These are phyloP conservation scores for Funneliformis caledonium DNA, from an alignment of 371 early-diverging fungal species.

Conservation along the genomic window DNA sequence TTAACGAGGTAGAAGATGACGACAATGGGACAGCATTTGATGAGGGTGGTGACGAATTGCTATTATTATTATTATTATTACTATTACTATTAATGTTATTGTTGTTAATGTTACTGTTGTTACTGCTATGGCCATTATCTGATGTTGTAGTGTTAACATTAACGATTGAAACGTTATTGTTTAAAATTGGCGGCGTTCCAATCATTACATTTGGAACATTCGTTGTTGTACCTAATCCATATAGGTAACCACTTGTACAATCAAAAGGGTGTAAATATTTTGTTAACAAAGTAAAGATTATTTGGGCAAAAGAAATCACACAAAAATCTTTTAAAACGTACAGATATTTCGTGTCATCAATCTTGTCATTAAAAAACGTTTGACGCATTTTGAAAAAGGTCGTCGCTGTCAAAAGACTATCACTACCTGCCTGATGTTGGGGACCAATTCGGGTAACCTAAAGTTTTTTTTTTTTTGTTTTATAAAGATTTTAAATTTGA, in stretches of 20 bases:
- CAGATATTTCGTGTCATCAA: conserved; percentile 93
- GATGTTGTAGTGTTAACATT: background rate
- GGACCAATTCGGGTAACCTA: conserved; percentile 93
- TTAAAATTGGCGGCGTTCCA: conserved; percentile 22
- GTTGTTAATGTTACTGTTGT: too few species aligned
- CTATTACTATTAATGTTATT: background rate
- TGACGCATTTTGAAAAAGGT: conserved; percentile 98
- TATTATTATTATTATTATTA: conserved; percentile 11
- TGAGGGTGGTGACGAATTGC: background rate
- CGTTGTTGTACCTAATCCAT: conserved; percentile 54
- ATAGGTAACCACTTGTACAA: conserved; percentile 55
- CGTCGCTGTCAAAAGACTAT: conserved; percentile 93
- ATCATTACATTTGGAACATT: conserved; percentile 37
- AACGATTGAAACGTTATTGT: background rate
- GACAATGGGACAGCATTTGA: conserved; percentile 17
- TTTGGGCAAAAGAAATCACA: background rate
- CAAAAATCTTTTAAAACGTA: conserved; percentile 46
- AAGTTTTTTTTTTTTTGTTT: background rate
- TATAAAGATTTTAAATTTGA: too few species aligned
- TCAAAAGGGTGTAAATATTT: conserved; percentile 55
- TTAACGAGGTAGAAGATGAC: background rate
- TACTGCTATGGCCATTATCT: background rate
- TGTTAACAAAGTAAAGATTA: background rate
- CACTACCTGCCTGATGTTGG: conserved; percentile 99
- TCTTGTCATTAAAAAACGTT: conserved; percentile 91